Conservation (phyloP, 441 rosid species). For the Aleurites moluccanus region DNA sequence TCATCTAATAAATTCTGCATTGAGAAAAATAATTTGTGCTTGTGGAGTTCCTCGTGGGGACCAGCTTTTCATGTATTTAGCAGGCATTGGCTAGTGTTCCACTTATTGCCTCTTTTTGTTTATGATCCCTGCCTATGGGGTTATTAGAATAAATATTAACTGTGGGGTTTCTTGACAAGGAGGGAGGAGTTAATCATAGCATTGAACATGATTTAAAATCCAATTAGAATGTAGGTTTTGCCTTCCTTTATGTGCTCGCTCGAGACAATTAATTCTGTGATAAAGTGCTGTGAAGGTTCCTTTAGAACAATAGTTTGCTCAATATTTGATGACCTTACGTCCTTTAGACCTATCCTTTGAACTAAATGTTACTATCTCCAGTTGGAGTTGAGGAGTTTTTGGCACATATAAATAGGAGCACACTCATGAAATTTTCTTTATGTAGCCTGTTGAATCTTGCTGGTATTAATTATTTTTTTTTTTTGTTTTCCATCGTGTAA, state of each 20-base stretch:
- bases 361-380: conserved; percentile 9
- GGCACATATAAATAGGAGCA: no score
- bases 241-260: not conserved
- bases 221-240: not conserved
- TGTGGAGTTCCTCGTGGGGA: not conserved
- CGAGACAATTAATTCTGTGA: not conserved
- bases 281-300: not conserved
- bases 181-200: not conserved
- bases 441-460: not conserved
- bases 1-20: no score
- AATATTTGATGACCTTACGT: not conserved
- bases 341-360: no score
- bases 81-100: not conserved
- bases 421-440: not conserved
- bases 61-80: not conserved
- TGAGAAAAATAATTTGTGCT: no score
- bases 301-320: not conserved
- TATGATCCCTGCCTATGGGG: not conserved
- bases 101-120: not conserved
- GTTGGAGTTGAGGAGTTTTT: not conserved
- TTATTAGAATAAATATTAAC: not conserved
- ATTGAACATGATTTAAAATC: not conserved
- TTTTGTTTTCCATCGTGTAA: conserved; percentile 11
- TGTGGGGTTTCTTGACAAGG: not conserved
- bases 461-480: no score